phyloP scores from a whole-genome alignment of 1,284 basidiomycete species.

The Filobasidium uniguttulatum region DNA sequence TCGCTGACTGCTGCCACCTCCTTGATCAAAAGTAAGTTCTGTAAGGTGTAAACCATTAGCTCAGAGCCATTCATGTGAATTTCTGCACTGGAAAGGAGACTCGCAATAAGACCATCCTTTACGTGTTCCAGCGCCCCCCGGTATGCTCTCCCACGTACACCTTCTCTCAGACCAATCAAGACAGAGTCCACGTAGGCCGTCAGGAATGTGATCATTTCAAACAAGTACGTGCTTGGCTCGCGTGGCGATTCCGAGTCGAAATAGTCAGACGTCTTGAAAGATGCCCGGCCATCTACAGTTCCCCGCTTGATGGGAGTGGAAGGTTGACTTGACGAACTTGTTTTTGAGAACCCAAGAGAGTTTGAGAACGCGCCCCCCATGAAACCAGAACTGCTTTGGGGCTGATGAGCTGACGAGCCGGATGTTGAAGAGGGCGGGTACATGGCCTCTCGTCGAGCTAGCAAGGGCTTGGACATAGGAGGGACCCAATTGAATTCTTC shows the following conservation, averaged over 20 bases:
- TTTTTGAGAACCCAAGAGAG: not conserved
- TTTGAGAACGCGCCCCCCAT: slow-evolving; percentile 14
- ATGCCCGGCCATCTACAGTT: not conserved
- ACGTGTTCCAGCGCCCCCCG: slow-evolving; percentile 72
- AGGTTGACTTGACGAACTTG: not conserved
- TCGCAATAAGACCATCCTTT: slow-evolving; percentile 66
- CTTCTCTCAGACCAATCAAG: slow-evolving; percentile 55
- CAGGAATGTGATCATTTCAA: slow-evolving; percentile 91
- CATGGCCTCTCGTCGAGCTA: not conserved
- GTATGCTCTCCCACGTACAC: slow-evolving; percentile 78
- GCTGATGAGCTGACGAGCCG: not conserved
- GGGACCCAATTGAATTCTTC: slow-evolving; percentile 85
- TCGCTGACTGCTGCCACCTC: slow-evolving; percentile 76
- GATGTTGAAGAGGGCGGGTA: not conserved
- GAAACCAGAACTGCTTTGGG: not conserved
- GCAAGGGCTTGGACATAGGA: slow-evolving; percentile 30
- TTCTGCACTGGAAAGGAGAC: slow-evolving; percentile 8
- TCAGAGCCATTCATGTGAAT: not conserved
- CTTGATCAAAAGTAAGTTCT: not conserved
- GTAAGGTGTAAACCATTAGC: not conserved
- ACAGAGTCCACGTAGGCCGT: slow-evolving; percentile 92
- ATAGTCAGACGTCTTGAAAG: slow-evolving; percentile 8
- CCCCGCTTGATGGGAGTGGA: slow-evolving; percentile 6
- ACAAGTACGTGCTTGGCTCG: slow-evolving; percentile 76
- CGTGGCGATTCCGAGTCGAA: slow-evolving; percentile 6